Conservation (phyloP, 1,284 basidiomycete species). For the Cutaneotrichosporon sp. region DNA sequence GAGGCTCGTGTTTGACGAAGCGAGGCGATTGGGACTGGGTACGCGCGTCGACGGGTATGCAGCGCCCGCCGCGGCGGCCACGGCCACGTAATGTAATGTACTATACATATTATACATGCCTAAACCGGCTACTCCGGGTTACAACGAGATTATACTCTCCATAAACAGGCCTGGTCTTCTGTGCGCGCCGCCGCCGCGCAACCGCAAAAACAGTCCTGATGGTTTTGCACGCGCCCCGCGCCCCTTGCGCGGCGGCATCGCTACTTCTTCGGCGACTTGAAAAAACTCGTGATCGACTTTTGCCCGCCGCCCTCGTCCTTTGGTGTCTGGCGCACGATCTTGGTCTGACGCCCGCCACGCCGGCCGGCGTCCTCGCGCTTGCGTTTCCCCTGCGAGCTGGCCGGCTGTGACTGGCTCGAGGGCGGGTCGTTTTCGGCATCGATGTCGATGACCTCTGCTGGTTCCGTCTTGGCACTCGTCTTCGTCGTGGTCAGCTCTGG, state of each 20-base stretch:
- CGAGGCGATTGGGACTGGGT: not conserved
- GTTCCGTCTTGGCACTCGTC: not conserved
- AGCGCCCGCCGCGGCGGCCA: too few relatives aligned
- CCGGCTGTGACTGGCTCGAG: not conserved
- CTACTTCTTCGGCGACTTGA: slow-evolving; percentile 29
- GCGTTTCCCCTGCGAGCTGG: slow-evolving; percentile 1
- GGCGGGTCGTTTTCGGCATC: not conserved
- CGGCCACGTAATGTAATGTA: not conserved
- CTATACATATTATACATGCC: not conserved
- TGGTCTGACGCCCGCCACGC: slow-evolving; percentile 33
- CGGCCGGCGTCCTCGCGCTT: slow-evolving; percentile 7
- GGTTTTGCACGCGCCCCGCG: too few relatives aligned
- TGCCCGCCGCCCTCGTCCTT: slow-evolving; percentile 27
- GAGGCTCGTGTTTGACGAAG: not conserved
- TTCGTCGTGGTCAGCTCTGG: not conserved
- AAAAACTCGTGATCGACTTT: slow-evolving; percentile 38
- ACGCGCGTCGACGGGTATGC: not conserved
- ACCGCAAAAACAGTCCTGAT: too few relatives aligned
- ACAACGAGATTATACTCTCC: too few relatives aligned
- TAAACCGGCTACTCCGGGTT: not conserved
- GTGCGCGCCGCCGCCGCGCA: too few relatives aligned
- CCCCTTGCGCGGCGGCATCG: not conserved
- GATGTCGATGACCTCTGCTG: not conserved
- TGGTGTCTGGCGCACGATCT: slow-evolving; percentile 22
- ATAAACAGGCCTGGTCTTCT: too few relatives aligned